phyloP scores from a whole-genome alignment of 768 basidiomycete genomes.

The Brasilioporus rufonigricans region DNA sequence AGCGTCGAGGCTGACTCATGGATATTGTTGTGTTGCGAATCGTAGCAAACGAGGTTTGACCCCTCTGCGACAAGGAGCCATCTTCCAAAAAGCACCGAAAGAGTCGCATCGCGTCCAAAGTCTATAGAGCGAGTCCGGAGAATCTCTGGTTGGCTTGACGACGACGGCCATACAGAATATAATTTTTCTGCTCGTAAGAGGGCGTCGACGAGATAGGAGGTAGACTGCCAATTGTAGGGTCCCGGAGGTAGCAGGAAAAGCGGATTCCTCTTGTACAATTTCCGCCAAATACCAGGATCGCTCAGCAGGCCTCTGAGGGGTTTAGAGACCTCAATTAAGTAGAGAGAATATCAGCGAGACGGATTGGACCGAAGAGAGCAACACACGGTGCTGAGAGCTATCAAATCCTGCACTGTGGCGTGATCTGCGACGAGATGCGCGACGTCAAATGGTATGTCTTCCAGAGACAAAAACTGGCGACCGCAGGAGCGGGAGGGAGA shows the following conservation, averaged over 20 bases:
- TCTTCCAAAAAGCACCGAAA: constrained; percentile 7
- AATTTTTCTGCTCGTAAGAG: constrained; percentile 5
- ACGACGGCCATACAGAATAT: constrained; percentile 5
- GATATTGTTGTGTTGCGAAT: background rate
- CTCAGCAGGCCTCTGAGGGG: background rate
- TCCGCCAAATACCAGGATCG: constrained; percentile 6
- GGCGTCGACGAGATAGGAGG: too few relatives aligned
- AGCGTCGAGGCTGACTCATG: background rate
- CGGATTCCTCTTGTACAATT: background rate
- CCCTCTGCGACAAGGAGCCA: constrained; percentile 11
- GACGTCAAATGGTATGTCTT: constrained; percentile 5
- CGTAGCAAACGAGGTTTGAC: constrained; percentile 8
- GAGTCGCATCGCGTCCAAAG: background rate
- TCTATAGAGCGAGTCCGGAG: background rate
- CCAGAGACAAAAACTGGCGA: background rate
- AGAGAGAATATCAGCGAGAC: background rate
- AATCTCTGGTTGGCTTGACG: background rate
- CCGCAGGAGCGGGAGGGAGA: background rate
- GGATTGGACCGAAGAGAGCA: background rate
- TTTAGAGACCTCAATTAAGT: constrained; percentile 1
- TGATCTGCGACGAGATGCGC: constrained; percentile 1
- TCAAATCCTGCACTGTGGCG: background rate
- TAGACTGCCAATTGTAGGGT: constrained; percentile 14
- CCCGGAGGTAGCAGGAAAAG: constrained; percentile 3
- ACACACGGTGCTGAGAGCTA: constrained; percentile 6